A percentile compares a stretch with the other conserved stretches of the same genome.
These are phyloP conservation scores for Botrytis deweyae DNA, from an alignment of 2,329 filamentous ascomycete genomes.

Conservation along the genomic window DNA sequence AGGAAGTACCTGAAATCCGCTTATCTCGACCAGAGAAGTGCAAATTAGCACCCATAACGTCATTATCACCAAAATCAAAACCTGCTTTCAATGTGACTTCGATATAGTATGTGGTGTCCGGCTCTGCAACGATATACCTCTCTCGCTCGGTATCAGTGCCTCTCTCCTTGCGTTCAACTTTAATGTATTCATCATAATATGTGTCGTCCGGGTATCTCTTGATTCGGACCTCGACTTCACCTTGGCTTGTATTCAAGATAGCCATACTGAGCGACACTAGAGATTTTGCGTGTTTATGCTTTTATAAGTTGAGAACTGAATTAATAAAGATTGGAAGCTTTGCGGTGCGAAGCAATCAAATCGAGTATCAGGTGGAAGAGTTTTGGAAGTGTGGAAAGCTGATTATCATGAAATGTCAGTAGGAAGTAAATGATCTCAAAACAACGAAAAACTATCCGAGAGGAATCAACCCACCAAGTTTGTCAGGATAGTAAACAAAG, in stretches of 20 bases:
- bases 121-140: slow-evolving; percentile 22
- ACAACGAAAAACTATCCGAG: not conserved
- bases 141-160: not conserved
- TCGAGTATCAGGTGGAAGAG: not conserved
- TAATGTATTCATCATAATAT: slow-evolving; percentile 22
- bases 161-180: not conserved
- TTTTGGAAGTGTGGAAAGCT: too few relatives aligned
- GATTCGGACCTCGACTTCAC: slow-evolving; percentile 9
- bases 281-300: too few relatives aligned
- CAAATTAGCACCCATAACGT: too few relatives aligned
- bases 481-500: not conserved
- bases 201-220: slow-evolving; percentile 6
- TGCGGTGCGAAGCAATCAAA: not conserved
- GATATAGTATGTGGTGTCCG: not conserved
- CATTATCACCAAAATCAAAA: too few relatives aligned
- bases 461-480: too few relatives aligned
- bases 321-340: too few relatives aligned
- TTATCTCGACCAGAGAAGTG: too few relatives aligned
- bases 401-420: too few relatives aligned
- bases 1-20: too few relatives aligned
- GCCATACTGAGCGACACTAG: not conserved
- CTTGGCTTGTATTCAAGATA: not conserved
- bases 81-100: slow-evolving; percentile 16
- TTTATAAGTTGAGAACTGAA: not conserved
- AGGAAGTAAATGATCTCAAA: not conserved